Evolutionary conservation across 371 early-diverging fungal genomes (phyloP).

Genomic region (Rhizopus stolonifer): DNA sequence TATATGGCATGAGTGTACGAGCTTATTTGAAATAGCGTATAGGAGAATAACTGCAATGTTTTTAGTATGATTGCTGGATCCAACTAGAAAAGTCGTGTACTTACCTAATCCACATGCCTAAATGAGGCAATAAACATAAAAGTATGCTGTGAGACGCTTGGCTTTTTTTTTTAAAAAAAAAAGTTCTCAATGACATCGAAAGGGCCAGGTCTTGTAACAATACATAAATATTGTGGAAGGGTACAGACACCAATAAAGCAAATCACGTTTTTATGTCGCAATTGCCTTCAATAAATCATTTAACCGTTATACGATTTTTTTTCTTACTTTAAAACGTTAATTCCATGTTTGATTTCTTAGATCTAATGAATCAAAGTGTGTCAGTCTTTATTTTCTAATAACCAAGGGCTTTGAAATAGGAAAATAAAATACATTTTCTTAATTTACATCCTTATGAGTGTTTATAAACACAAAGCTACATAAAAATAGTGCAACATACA

Average conservation of each 20-base stretch:
- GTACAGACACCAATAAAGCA: conserved; percentile 76
- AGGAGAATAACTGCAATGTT: too few species aligned
- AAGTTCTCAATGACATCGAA: conserved; percentile 82
- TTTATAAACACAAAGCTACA: too few species aligned
- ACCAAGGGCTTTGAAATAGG: conserved; percentile 74
- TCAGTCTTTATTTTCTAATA: conserved; percentile 67
- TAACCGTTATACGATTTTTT: background rate
- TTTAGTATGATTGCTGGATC: too few species aligned
- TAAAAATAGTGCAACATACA: too few species aligned
- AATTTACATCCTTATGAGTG: too few species aligned
- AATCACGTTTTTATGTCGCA: conserved; percentile 78
- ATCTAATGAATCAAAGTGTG: conserved; percentile 67
- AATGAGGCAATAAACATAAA: too few species aligned
- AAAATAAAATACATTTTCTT: too few species aligned
- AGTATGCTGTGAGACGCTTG: conserved; percentile 66
- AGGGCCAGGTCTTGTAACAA: conserved; percentile 75
- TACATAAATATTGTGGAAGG: conserved; percentile 66
- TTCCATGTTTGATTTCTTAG: conserved; percentile 77
- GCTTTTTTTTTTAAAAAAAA: too few species aligned
- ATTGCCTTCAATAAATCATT: conserved; percentile 43
- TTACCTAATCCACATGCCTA: too few species aligned
- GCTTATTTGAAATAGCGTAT: too few species aligned
- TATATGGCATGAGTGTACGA: too few species aligned
- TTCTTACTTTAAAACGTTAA: conserved; percentile 72
- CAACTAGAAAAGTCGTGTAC: too few species aligned